A percentile compares a stretch with the other conserved stretches of the same genome.
Conservation (phyloP, 2,329 filamentous ascomycete genomes). For the Lachnellula subtilissima region DNA sequence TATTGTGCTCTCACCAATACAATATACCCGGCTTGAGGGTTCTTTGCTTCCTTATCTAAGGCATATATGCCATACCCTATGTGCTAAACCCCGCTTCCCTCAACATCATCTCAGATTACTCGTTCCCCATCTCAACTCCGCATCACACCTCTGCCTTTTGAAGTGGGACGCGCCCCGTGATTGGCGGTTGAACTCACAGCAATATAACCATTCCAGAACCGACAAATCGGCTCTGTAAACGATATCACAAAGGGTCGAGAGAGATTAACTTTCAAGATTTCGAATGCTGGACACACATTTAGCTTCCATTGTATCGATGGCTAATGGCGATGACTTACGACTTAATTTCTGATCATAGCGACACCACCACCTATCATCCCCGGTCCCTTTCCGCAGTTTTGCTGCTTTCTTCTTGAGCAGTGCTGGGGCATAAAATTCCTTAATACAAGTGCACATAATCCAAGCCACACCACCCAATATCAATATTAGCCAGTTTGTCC, state of each 20-base stretch:
- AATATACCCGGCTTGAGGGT: too few relatives aligned
- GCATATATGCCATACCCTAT: too few relatives aligned
- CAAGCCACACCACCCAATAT: conserved; percentile 64
- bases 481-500: conserved; percentile 77
- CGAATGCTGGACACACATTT: conserved; percentile 46
- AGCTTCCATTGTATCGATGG: conserved; percentile 1
- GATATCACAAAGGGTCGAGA: conserved; percentile 73
- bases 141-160: neutral
- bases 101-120: too few relatives aligned
- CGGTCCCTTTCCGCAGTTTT: conserved; percentile 59
- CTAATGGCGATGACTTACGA: conserved; percentile 16
- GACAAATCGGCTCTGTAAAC: conserved; percentile 74
- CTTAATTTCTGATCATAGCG: conserved; percentile 65
- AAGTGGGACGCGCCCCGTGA: neutral
- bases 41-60: too few relatives aligned
- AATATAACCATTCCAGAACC: conserved; percentile 66
- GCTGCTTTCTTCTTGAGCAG: conserved; percentile 64
- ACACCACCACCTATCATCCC: conserved; percentile 70
- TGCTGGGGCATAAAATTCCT: conserved; percentile 72
- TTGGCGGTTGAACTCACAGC: conserved; percentile 35
- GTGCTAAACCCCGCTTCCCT: too few relatives aligned
- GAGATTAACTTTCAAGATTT: conserved; percentile 69
- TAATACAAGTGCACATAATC: conserved; percentile 52
- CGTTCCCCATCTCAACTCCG: too few relatives aligned
- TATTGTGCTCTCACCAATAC: too few relatives aligned